Evolutionary conservation across 257 asterid species (phyloP).

Genomic region (Linaria vulgaris): DNA sequence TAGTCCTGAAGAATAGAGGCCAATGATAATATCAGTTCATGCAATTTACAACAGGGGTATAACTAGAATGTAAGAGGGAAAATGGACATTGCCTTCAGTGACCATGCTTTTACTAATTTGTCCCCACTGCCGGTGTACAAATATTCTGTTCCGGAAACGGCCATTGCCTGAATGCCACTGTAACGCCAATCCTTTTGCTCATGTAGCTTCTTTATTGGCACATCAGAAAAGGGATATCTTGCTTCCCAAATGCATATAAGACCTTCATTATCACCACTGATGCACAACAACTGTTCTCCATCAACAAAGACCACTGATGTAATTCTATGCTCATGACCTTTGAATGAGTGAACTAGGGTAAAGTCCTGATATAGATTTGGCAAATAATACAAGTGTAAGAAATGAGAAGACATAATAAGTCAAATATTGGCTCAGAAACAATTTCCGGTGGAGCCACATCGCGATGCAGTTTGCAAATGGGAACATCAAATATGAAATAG

Average conservation of each 20-base stretch:
- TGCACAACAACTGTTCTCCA: constrained; percentile 68
- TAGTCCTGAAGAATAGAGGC: constrained; percentile 54
- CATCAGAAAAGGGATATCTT: constrained; percentile 48
- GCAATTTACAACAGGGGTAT: constrained; percentile 11
- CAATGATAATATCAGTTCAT: constrained; percentile 17
- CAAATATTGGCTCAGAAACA: no score
- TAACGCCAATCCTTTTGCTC: constrained; percentile 96
- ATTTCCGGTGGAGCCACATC: no score
- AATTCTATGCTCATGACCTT: constrained; percentile 82
- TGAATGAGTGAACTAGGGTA: constrained; percentile 68
- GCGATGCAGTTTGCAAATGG: no score
- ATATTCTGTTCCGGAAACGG: constrained; percentile 56
- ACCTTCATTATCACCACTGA: constrained; percentile 83
- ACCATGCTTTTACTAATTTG: constrained; percentile 87
- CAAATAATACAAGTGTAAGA: constrained; percentile 17
- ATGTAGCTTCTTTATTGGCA: constrained; percentile 49
- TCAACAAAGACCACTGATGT: constrained; percentile 65
- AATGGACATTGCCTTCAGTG: constrained; percentile 61
- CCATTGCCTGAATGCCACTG: constrained; percentile 94
- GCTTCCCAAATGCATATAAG: constrained; percentile 83
- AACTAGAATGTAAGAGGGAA: constrained; percentile 1
- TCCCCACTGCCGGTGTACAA: constrained; percentile 93
- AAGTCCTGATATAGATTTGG: constrained; percentile 53
- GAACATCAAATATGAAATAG: neutral
- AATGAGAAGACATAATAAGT: neutral